Conservation (phyloP, 1,284 basidiomycete species). For the Bothia castanella region DNA sequence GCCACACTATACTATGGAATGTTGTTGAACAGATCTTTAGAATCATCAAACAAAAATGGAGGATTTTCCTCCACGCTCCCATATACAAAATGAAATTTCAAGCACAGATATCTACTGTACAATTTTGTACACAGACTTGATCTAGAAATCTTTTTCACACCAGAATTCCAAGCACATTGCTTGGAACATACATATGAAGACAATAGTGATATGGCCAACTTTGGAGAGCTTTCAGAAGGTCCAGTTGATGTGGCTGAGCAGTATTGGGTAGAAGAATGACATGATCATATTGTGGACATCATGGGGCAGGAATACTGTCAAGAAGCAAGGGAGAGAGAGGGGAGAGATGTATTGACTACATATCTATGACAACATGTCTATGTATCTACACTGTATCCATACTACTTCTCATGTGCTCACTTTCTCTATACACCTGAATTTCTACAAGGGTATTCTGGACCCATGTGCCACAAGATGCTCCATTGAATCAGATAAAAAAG, state of each 20-base stretch:
- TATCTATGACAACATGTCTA: no score
- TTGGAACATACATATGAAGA: neutral
- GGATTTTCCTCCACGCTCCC: neutral
- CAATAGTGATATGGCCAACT: neutral
- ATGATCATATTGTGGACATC: slow-evolving; percentile 10
- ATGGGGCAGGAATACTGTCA: slow-evolving; percentile 20
- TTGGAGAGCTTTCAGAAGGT: neutral
- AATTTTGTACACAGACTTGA: neutral
- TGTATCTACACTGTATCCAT: no score
- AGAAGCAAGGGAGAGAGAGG: no score
- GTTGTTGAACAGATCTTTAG: neutral
- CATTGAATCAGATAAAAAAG: no score
- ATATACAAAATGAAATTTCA: neutral
- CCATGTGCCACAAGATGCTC: no score
- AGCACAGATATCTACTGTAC: neutral
- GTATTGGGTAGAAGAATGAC: neutral
- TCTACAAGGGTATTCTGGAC: no score
- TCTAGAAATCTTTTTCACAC: neutral
- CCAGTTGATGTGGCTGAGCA: neutral
- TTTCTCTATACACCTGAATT: no score
- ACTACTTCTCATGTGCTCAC: no score
- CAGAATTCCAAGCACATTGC: neutral
- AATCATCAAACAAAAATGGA: neutral
- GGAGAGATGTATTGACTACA: no score
- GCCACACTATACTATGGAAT: neutral